phyloP scores from a whole-genome alignment of 176 grass and related monocot species.

The Calamus simplicifolius region DNA sequence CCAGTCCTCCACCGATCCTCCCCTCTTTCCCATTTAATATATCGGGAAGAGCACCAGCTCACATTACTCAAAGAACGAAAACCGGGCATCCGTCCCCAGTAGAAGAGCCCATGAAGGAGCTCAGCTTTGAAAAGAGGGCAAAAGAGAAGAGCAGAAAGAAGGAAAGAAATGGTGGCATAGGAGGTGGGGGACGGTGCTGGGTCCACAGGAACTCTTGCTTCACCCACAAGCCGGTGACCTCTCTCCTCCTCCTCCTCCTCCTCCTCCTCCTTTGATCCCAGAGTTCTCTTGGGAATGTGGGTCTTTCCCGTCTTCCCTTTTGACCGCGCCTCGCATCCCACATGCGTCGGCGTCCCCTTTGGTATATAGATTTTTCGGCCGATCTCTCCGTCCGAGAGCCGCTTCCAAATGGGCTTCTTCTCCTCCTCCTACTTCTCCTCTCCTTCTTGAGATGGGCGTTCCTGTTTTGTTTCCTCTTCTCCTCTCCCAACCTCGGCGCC shows the following conservation, averaged over 20 bases:
- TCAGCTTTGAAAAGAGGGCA: not conserved
- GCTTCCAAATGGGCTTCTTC: not conserved
- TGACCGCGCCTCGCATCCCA: constrained; percentile 3
- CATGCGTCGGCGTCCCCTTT: not conserved
- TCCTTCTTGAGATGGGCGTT: constrained; percentile 8
- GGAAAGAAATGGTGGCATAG: constrained; percentile 14
- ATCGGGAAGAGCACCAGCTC: no score
- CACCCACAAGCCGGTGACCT: constrained; percentile 10
- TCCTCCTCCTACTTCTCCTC: not conserved
- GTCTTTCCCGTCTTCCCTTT: constrained; percentile 5
- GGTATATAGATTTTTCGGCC: not conserved
- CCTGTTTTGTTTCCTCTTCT: constrained; percentile 12
- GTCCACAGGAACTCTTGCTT: constrained; percentile 28
- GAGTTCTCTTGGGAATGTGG: constrained; percentile 17
- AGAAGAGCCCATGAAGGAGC: not conserved
- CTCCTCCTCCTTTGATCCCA: constrained; percentile 3
- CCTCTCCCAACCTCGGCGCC: not conserved
- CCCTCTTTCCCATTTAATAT: no score
- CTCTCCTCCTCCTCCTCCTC: not conserved
- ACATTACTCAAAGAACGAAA: no score
- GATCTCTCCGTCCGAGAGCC: not conserved
- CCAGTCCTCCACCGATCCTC: no score
- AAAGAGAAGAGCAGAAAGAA: not conserved
- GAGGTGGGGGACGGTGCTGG: constrained; percentile 20
- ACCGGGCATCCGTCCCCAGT: no score